These are phyloP conservation scores for Aphanoascus verrucosus DNA, from an alignment of 2,329 filamentous ascomycete species.

Conservation along the genomic window DNA sequence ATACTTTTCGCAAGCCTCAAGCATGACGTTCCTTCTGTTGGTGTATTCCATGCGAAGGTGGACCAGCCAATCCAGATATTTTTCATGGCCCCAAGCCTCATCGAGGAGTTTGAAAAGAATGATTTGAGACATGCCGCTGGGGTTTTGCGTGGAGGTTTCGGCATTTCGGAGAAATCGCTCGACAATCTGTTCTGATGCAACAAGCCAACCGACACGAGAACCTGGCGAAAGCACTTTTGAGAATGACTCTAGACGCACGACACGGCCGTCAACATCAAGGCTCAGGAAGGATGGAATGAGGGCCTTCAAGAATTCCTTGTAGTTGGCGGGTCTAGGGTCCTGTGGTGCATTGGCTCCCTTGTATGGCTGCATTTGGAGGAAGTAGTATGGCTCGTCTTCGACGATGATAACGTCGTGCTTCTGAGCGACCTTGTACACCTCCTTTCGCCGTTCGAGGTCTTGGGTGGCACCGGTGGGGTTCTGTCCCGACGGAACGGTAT, in stretches of 20 bases:
- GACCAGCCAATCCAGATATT: constrained; percentile 83
- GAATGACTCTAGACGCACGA: constrained; percentile 84
- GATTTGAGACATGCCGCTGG: constrained; percentile 73
- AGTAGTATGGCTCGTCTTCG: constrained; percentile 93
- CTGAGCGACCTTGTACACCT: constrained; percentile 65
- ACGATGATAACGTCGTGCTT: constrained; percentile 80
- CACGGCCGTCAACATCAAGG: constrained; percentile 76
- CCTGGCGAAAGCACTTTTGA: constrained; percentile 84
- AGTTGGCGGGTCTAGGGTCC: constrained; percentile 47
- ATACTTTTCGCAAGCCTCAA: constrained; percentile 65
- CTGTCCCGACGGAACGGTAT: constrained; percentile 70
- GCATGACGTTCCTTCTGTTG: constrained; percentile 60
- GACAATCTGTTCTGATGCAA: constrained; percentile 71
- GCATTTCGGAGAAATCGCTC: constrained; percentile 72
- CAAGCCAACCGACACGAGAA: constrained; percentile 76
- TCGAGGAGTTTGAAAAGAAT: constrained; percentile 82
- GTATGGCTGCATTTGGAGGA: constrained; percentile 73
- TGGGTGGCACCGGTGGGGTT: constrained; percentile 87
- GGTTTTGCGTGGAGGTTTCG: constrained; percentile 76
- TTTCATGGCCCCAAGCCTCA: constrained; percentile 84
- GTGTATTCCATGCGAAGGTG: constrained; percentile 74
- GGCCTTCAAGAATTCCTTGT: constrained; percentile 61
- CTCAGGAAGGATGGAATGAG: constrained; percentile 67
- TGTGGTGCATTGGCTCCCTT: constrained; percentile 43
- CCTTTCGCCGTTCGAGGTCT: constrained; percentile 53